These are phyloP conservation scores for Trametes villosa DNA, from an alignment of 768 basidiomycete species.

Conservation along the genomic window DNA sequence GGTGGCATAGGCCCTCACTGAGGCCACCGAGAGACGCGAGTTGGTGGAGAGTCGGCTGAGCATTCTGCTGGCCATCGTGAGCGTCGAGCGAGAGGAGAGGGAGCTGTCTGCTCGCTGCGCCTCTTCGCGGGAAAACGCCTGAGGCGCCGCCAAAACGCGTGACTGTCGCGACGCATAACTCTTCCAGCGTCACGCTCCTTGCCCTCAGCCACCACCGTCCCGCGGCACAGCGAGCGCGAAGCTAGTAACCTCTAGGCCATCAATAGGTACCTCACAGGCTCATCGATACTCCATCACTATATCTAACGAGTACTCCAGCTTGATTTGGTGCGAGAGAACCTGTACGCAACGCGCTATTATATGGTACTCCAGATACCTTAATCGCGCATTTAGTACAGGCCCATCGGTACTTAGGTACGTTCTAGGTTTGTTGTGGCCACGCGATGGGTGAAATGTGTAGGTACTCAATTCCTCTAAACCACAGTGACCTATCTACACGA, in stretches of 20 bases:
- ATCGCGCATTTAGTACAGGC: too few relatives aligned
- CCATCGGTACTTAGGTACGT: too few relatives aligned
- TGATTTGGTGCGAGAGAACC: too few relatives aligned
- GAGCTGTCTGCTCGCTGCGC: background rate
- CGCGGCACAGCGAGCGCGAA: too few relatives aligned
- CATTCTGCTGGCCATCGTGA: constrained; percentile 15
- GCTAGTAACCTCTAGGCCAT: background rate
- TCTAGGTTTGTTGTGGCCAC: too few relatives aligned
- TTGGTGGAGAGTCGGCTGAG: background rate
- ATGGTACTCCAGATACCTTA: too few relatives aligned
- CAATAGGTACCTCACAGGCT: background rate
- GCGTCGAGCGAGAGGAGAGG: background rate
- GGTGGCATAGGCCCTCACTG: constrained; percentile 2
- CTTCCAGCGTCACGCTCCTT: background rate
- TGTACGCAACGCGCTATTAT: too few relatives aligned
- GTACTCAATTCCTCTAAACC: too few relatives aligned
- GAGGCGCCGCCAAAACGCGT: constrained; percentile 9
- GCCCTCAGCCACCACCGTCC: constrained; percentile 1
- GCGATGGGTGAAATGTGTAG: too few relatives aligned
- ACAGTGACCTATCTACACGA: too few relatives aligned
- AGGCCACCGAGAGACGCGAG: constrained; percentile 2
- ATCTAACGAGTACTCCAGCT: too few relatives aligned
- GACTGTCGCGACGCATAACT: constrained; percentile 9
- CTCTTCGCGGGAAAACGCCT: background rate
- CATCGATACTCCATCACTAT: too few relatives aligned